Evolutionary conservation across 345 rosid genomes (phyloP), one percentile per base, ranked within the genome.

Genomic region (Camelina laxa): DNA sequence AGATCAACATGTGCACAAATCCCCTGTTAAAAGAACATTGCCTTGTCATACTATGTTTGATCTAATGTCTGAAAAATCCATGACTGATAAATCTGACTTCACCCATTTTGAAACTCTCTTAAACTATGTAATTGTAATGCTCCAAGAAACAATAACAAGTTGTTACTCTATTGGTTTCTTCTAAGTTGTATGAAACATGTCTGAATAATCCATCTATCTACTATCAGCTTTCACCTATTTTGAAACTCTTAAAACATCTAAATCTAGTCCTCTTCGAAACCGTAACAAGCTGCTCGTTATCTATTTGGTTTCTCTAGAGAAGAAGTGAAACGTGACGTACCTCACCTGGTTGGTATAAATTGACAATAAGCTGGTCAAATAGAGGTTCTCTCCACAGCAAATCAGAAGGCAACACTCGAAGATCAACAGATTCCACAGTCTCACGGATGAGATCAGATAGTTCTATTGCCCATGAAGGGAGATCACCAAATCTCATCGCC

Each of bases 401-500:
- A 72, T 87, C 84, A 36, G 88, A 66, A 22, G 93, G 90, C 67
- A 94, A 71, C 67, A 78, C 42, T 21, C 70, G 61, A 67, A 63
- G 14, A 17, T 62, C 73, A 44, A 44, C 56, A 36, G 76, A 70
- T 24, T 78, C 87, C 9, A 89, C 80, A 2, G 67, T 78, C 54
- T 88, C 84, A 2, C 63, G 88, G 48, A 94, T 82, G 57, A 88
- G 82, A 68, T 70, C 42, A 50, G 89, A 82, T 41, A 91, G 83
- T 38, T 86, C 73, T 38, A 48, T 76, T 60, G 91, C 95, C 97
- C 95, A 94, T 6, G 73, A 69, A 4, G 98, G 98, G 33, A 94
- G 91, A 85, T 88, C 82, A 35, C 97, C 96, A 75, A 94, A 91
- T 67, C 91, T 91, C 98, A 94, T 94, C 35, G 91, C 96, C 98